Base-by-base conservation (phyloP, 23 red algal species). In the Gracilaria gracilis region DNA sequence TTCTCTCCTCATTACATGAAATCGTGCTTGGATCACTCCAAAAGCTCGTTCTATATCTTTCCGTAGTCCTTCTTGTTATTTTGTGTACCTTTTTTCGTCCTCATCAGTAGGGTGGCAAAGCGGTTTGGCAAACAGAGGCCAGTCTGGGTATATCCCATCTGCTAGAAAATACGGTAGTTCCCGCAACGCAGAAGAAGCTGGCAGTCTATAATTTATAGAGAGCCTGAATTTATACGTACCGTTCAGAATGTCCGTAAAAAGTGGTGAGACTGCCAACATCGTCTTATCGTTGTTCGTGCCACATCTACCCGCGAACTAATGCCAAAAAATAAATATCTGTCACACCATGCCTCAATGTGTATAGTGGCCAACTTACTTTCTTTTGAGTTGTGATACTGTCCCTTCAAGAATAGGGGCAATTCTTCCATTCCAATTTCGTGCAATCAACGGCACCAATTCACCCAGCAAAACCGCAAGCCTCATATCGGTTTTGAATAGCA, bases 241-340 rank as follows among this genome's bases (percentile, higher is more conserved):
- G 51, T 64, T 89, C 9, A 89, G 74, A 64, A 79, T 79, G 80
- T 67, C 48, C 2, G 25, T 79, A 62, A 89, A 67, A 5, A 89
- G 61, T 15, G 47, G 71, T 58, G 85, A 66, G 6, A 51, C 67
- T 24, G 33, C 42, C 16, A 89, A 58, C 31, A 89, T 61, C 2
- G 72, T 66, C 59, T 61, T 89, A 16, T 89, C 71, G 61, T 40
- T 89, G 71, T 79, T 89, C 21, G 72, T 80, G 7, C 69, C 71
- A 61, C 83, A 61, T 35, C 46, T 39, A 33, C 85, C 85, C 48
- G 85, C 14, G 48, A 89, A 79, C 67, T 72, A 89, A 35, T 89
- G 67, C 70, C 71, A 61, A 7, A 66, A 37, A 83, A 73, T 15
- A 83, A 65, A 92, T 82, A 67, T 27, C 88, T 24, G 61, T 92